These are phyloP conservation scores for Cladophialophora yegresii DNA, from an alignment of 2,329 filamentous ascomycete genomes.

Conservation along the genomic window DNA sequence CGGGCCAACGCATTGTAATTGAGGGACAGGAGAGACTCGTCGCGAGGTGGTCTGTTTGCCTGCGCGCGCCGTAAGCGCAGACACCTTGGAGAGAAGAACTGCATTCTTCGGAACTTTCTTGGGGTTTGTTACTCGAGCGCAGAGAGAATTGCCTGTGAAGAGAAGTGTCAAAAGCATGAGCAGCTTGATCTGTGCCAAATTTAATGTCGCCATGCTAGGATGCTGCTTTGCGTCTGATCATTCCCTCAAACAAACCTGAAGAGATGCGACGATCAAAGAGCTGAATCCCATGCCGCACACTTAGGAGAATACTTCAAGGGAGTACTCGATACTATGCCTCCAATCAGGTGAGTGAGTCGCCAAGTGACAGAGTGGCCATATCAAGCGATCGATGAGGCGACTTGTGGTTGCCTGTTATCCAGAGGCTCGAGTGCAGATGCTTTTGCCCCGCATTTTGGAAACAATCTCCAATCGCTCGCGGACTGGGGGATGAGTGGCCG, in stretches of 20 bases:
- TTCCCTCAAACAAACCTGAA: conserved; percentile 13
- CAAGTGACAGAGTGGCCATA: conserved; percentile 29
- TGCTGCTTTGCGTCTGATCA: not conserved
- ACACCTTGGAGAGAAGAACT: conserved; percentile 66
- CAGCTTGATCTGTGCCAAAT: conserved; percentile 6
- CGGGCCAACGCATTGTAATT: conserved; percentile 74
- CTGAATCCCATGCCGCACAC: not conserved
- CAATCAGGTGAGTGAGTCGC: not conserved
- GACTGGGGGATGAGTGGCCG: too few species aligned
- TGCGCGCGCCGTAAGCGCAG: conserved; percentile 74
- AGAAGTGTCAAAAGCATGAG: conserved; percentile 26
- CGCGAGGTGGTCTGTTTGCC: conserved; percentile 70
- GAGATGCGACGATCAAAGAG: conserved; percentile 3
- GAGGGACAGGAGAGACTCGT: conserved; percentile 73
- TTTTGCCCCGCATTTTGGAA: conserved; percentile 1
- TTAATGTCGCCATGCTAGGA: not conserved
- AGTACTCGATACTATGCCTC: not conserved
- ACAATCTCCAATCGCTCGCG: not conserved
- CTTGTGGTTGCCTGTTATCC: conserved; percentile 26
- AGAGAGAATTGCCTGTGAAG: conserved; percentile 20
- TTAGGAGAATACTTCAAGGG: not conserved
- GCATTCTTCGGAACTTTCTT: conserved; percentile 47
- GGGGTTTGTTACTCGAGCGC: conserved; percentile 37
- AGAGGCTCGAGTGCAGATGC: not conserved
- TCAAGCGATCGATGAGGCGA: conserved; percentile 1